phyloP scores from a whole-genome alignment of 345 rosid genomes.

The Populus pruinosa region DNA sequence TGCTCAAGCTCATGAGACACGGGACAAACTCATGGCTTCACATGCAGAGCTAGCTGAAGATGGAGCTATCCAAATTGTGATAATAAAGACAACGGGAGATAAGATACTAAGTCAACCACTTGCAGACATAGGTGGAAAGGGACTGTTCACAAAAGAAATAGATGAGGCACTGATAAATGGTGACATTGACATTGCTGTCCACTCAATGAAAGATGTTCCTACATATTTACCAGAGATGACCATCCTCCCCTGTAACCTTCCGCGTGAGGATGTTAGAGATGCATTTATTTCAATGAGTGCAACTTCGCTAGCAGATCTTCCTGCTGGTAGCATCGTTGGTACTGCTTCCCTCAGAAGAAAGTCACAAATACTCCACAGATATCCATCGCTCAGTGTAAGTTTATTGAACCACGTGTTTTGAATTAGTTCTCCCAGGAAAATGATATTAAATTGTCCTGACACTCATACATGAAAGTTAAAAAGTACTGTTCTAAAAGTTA shows the following conservation, averaged over 20 bases:
- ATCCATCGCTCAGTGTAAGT: conserved; percentile 70
- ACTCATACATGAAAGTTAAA: background rate
- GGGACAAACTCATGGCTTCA: conserved; percentile 63
- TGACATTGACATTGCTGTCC: conserved; percentile 95
- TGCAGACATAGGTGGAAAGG: conserved; percentile 98
- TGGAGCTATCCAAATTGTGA: conserved; percentile 84
- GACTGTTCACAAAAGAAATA: conserved; percentile 91
- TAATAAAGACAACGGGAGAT: conserved; percentile 95
- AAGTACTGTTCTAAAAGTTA: background rate
- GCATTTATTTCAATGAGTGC: conserved; percentile 72
- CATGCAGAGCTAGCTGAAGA: conserved; percentile 81
- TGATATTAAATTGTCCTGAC: background rate
- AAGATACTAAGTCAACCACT: conserved; percentile 87
- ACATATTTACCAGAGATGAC: conserved; percentile 87
- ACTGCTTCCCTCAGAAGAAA: conserved; percentile 97
- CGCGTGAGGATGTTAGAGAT: conserved; percentile 95
- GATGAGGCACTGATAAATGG: conserved; percentile 84
- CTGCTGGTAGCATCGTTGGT: conserved; percentile 82
- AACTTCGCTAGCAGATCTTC: conserved; percentile 70
- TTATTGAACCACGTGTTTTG: background rate
- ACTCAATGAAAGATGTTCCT: conserved; percentile 98
- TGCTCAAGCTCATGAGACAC: conserved; percentile 97
- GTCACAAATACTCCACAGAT: conserved; percentile 87
- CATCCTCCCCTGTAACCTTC: conserved; percentile 80
- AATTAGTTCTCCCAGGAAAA: background rate